Evolutionary conservation across 176 grass and related monocot genomes (phyloP).

Genomic region (Avena eriantha): DNA sequence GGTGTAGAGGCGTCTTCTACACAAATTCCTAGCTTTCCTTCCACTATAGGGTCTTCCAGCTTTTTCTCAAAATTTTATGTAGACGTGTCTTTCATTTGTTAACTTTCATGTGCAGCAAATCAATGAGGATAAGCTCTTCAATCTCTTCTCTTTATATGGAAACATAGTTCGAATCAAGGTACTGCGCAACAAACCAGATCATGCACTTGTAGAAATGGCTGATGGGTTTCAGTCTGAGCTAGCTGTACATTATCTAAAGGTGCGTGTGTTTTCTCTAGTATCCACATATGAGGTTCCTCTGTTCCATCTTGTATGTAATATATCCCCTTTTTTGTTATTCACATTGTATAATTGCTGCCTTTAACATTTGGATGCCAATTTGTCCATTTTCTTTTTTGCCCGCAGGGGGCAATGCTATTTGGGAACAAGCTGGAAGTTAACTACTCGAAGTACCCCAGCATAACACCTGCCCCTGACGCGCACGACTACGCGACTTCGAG

Average conservation of each 20-base stretch:
- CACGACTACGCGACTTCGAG: conserved; percentile 76
- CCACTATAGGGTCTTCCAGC: neutral
- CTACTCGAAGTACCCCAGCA: conserved; percentile 86
- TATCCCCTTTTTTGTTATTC: neutral
- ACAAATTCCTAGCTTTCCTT: too few species aligned
- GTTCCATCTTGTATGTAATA: conserved; percentile 36
- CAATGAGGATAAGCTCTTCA: conserved; percentile 96
- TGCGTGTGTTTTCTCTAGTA: conserved; percentile 10
- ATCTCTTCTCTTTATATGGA: conserved; percentile 95
- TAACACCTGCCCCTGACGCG: conserved; percentile 70
- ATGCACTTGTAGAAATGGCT: conserved; percentile 93
- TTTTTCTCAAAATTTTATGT: conserved; percentile 2
- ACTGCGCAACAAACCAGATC: conserved; percentile 90
- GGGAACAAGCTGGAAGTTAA: conserved; percentile 88
- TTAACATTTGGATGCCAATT: neutral
- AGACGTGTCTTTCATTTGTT: neutral
- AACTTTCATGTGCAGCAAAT: conserved; percentile 66
- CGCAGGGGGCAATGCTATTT: conserved; percentile 71
- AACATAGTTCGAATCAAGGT: conserved; percentile 96
- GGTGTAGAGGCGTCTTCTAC: too few species aligned
- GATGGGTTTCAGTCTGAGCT: conserved; percentile 98
- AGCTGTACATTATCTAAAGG: conserved; percentile 90
- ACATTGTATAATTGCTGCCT: conserved; percentile 5
- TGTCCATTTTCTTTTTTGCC: neutral
- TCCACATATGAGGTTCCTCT: neutral